These are phyloP conservation scores for Colletotrichum neosansevieriae DNA, from an alignment of 2,329 filamentous ascomycete species.

Conservation along the genomic window DNA sequence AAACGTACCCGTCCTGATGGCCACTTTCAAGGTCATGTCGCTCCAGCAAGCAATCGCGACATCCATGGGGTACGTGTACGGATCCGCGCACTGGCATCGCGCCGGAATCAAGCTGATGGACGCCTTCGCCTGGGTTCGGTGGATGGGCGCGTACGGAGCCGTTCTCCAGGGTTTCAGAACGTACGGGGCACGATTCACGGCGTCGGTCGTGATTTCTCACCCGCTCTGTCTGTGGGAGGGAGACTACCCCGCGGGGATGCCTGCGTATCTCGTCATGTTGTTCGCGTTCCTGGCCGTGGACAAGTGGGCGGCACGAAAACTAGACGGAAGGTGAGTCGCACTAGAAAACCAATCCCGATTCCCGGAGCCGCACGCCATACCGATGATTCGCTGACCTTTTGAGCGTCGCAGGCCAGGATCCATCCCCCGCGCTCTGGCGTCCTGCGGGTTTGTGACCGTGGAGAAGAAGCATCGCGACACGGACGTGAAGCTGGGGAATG, in stretches of 20 bases:
- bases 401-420: slow-evolving; percentile 28
- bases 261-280: slow-evolving; percentile 14
- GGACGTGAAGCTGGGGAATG: slow-evolving; percentile 10
- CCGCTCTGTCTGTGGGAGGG: slow-evolving; percentile 31
- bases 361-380: slow-evolving; percentile 15
- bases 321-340: slow-evolving; percentile 35
- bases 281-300: slow-evolving; percentile 23
- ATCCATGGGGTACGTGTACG: slow-evolving; percentile 17
- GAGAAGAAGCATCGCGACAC: slow-evolving; percentile 21
- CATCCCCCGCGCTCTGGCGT: slow-evolving; percentile 31
- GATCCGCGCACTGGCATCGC: slow-evolving; percentile 30
- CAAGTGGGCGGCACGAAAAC: slow-evolving; percentile 40
- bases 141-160: neutral
- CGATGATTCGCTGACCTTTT: slow-evolving; percentile 29
- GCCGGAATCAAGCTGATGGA: slow-evolving; percentile 24
- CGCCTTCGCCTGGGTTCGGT: slow-evolving; percentile 26
- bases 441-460: slow-evolving; percentile 30
- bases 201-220: slow-evolving; percentile 6
- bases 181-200: slow-evolving; percentile 21
- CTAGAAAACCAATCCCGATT: slow-evolving; percentile 23
- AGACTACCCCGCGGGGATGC: slow-evolving; percentile 37
- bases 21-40: slow-evolving; percentile 18
- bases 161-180: slow-evolving; percentile 22
- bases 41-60: slow-evolving; percentile 21
- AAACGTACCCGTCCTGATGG: slow-evolving; percentile 7